Conservation (phyloP, 108 stramenopile species). For the Pseudonitzschia multiseries region DNA sequence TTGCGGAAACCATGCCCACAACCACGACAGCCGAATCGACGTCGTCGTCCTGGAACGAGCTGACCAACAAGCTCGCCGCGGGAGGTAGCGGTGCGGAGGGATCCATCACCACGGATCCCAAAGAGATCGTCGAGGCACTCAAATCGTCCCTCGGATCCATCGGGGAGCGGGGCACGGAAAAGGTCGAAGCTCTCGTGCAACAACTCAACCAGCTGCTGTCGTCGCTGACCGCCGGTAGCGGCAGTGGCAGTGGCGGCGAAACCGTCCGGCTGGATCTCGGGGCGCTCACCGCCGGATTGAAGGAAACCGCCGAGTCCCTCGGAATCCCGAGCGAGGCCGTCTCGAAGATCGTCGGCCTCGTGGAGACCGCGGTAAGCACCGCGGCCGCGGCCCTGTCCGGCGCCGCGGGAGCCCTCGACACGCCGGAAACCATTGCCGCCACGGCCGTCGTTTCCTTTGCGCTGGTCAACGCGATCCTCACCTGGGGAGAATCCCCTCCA, state of each 20-base stretch:
- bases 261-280: not conserved
- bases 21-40: not conserved
- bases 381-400: too few relatives aligned
- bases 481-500: slow-evolving; percentile 28
- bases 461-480: slow-evolving; percentile 15
- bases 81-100: not conserved
- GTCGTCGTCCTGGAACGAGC: not conserved
- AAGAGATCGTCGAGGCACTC: not conserved
- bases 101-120: not conserved
- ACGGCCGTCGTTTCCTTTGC: slow-evolving; percentile 16
- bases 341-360: not conserved
- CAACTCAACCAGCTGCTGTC: not conserved
- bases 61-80: not conserved
- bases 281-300: not conserved
- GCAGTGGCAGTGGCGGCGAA: not conserved
- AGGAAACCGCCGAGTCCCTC: not conserved
- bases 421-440: slow-evolving; percentile 16
- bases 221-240: not conserved
- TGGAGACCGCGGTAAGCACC: not conserved
- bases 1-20: not conserved
- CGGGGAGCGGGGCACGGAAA: not conserved
- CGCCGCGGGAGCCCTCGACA: slow-evolving; percentile 3
- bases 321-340: not conserved
- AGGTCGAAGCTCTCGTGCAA: not conserved
- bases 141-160: not conserved